Percentiles rank a stretch among this genome's conserved stretches.
These are phyloP conservation scores for Whalleya microplaca DNA, from an alignment of 2,329 filamentous ascomycete species.

Conservation along the genomic window DNA sequence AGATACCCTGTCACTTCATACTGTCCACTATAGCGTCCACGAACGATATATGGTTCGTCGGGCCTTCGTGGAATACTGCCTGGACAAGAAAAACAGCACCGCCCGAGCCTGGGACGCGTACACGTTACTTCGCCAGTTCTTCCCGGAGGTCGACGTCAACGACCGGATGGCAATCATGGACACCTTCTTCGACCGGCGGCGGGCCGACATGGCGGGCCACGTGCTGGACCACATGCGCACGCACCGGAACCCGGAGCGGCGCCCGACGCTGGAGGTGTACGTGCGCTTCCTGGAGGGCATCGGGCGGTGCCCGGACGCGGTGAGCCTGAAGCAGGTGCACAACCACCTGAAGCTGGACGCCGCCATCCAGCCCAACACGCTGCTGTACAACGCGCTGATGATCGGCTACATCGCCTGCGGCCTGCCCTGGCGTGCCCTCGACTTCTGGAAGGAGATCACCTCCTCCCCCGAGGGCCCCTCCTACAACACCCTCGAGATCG, in stretches of 20 bases:
- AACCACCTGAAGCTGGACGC: slow-evolving; percentile 95
- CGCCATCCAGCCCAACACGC: slow-evolving; percentile 75
- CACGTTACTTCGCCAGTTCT: slow-evolving; percentile 67
- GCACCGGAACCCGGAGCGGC: slow-evolving; percentile 63
- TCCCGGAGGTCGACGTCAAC: slow-evolving; percentile 66
- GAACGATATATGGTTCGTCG: slow-evolving; percentile 71
- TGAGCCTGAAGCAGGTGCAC: slow-evolving; percentile 75
- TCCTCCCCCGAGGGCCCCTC: slow-evolving; percentile 83
- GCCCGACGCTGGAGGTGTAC: slow-evolving; percentile 77
- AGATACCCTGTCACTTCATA: slow-evolving; percentile 78
- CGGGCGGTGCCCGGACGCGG: slow-evolving; percentile 60
- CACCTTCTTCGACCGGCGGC: slow-evolving; percentile 75
- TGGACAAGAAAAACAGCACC: slow-evolving; percentile 64
- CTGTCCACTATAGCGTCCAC: slow-evolving; percentile 68
- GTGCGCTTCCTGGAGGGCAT: slow-evolving; percentile 77
- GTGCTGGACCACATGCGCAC: slow-evolving; percentile 95
- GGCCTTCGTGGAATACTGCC: slow-evolving; percentile 69
- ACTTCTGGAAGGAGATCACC: slow-evolving; percentile 85
- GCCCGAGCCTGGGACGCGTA: slow-evolving; percentile 68
- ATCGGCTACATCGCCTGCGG: slow-evolving; percentile 77
- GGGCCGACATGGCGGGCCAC: slow-evolving; percentile 82
- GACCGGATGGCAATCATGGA: slow-evolving; percentile 77
- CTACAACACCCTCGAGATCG: slow-evolving; percentile 77
- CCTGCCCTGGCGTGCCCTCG: slow-evolving; percentile 67
- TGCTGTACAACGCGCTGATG: slow-evolving; percentile 83